Percentiles rank a stretch among this genome's conserved stretches.
phyloP scores from a whole-genome alignment of 371 early-diverging fungal genomes.

The Syncephalastrum sp. region DNA sequence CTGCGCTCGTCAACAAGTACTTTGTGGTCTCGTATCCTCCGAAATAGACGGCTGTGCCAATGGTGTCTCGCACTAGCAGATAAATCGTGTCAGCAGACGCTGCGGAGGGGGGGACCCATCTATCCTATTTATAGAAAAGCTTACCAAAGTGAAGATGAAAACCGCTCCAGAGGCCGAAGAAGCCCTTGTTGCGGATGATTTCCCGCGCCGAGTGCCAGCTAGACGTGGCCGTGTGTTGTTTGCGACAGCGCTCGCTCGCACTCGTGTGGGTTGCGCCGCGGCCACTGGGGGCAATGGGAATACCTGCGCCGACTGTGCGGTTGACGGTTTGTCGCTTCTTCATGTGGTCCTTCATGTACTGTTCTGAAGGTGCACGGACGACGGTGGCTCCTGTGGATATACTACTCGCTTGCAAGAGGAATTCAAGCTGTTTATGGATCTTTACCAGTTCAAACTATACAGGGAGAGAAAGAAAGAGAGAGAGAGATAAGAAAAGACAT shows the following conservation, averaged over 20 bases:
- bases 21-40: slow-evolving; percentile 77
- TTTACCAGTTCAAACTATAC: slow-evolving; percentile 70
- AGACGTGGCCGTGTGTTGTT: slow-evolving; percentile 28
- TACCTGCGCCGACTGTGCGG: slow-evolving; percentile 33
- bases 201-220: slow-evolving; percentile 61
- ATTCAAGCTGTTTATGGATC: slow-evolving; percentile 76
- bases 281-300: slow-evolving; percentile 24
- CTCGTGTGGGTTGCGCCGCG: slow-evolving; percentile 5
- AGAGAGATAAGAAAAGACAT: neutral
- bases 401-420: slow-evolving; percentile 57
- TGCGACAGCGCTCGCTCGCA: neutral
- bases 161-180: slow-evolving; percentile 51
- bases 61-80: slow-evolving; percentile 55
- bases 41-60: slow-evolving; percentile 83
- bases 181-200: slow-evolving; percentile 52
- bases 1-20: slow-evolving; percentile 49
- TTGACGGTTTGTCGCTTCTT: slow-evolving; percentile 13
- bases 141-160: slow-evolving; percentile 50
- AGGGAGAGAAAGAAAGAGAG: neutral
- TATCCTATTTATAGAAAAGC: neutral
- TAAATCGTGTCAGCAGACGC: neutral
- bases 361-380: slow-evolving; percentile 21
- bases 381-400: slow-evolving; percentile 46
- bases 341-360: too few relatives aligned
- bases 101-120: too few relatives aligned